These are phyloP conservation scores for Monosporascus sp. DNA, from an alignment of 2,329 filamentous ascomycete genomes.

Conservation along the genomic window DNA sequence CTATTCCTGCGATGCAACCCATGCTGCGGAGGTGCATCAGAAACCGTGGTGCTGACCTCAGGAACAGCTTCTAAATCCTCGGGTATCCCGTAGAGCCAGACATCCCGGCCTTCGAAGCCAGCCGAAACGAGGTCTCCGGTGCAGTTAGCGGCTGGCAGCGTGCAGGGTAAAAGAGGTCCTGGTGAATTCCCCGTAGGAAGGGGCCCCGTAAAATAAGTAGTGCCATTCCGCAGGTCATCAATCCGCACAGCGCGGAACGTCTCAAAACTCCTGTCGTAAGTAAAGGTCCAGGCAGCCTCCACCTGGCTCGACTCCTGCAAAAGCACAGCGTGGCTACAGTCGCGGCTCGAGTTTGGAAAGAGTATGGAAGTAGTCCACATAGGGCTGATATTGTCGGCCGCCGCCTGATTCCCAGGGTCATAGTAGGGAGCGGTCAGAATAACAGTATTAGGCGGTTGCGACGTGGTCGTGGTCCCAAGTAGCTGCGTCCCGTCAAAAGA, in stretches of 20 bases:
- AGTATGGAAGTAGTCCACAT: slow-evolving; percentile 84
- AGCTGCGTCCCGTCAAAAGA: slow-evolving; percentile 75
- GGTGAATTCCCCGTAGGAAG: slow-evolving; percentile 46
- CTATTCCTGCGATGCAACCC: slow-evolving; percentile 35
- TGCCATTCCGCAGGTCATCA: slow-evolving; percentile 69
- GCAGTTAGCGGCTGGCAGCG: slow-evolving; percentile 64
- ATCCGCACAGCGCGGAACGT: slow-evolving; percentile 73
- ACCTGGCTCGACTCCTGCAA: slow-evolving; percentile 56
- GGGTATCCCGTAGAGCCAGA: slow-evolving; percentile 78
- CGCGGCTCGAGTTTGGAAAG: slow-evolving; percentile 74
- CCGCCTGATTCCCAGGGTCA: slow-evolving; percentile 62
- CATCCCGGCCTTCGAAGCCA: slow-evolving; percentile 65
- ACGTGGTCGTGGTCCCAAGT: slow-evolving; percentile 66
- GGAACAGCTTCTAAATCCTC: slow-evolving; percentile 63
- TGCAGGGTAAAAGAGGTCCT: slow-evolving; percentile 61
- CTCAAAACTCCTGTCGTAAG: slow-evolving; percentile 71
- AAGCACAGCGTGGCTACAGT: slow-evolving; percentile 72
- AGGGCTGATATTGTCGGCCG: slow-evolving; percentile 63
- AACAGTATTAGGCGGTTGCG: slow-evolving; percentile 63
- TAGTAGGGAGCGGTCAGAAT: slow-evolving; percentile 77
- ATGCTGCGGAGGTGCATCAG: slow-evolving; percentile 22
- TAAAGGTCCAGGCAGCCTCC: slow-evolving; percentile 71
- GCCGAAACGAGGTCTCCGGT: slow-evolving; percentile 68
- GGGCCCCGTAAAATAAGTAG: slow-evolving; percentile 75
- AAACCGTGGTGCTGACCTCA: slow-evolving; percentile 29